These are phyloP conservation scores for Candida broadrunensis DNA, from an alignment of 805 yeast genomes.

Conservation along the genomic window DNA sequence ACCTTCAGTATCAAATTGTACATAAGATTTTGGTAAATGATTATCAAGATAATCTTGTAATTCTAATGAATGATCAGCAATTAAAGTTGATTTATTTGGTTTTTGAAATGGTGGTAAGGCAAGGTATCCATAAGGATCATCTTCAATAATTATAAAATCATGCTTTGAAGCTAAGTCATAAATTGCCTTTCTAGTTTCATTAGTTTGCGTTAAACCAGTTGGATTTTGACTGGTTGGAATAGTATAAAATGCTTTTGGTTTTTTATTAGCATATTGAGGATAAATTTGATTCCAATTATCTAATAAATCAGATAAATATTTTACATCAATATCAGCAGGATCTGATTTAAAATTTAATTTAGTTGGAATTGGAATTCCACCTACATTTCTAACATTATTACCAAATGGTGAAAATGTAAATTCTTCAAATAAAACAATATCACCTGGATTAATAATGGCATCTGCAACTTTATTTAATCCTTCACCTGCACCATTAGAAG, in stretches of 20 bases:
- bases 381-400: slow-evolving; percentile 40
- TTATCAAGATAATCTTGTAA: slow-evolving; percentile 43
- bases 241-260: slow-evolving; percentile 60
- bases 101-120: slow-evolving; percentile 42
- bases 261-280: slow-evolving; percentile 38
- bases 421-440: slow-evolving; percentile 59
- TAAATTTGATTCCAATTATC: slow-evolving; percentile 52
- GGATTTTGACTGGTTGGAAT: slow-evolving; percentile 75
- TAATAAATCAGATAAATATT: slow-evolving; percentile 44
- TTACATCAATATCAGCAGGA: slow-evolving; percentile 48
- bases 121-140: slow-evolving; percentile 68
- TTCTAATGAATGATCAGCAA: slow-evolving; percentile 22
- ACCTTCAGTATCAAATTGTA: slow-evolving; percentile 54
- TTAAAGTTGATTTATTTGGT: slow-evolving; percentile 44
- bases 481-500: slow-evolving; percentile 55
- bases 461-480: slow-evolving; percentile 53
- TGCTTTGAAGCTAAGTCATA: slow-evolving; percentile 52
- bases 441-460: slow-evolving; percentile 54
- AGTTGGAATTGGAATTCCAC: slow-evolving; percentile 50
- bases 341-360: slow-evolving; percentile 31
- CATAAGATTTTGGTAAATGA: slow-evolving; percentile 47
- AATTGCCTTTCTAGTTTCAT: slow-evolving; percentile 47
- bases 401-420: slow-evolving; percentile 64
- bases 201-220: slow-evolving; percentile 52
- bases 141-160: slow-evolving; percentile 64